These are phyloP conservation scores for Rutstroemia sp. DNA, from an alignment of 2,329 filamentous ascomycete genomes.

Conservation along the genomic window DNA sequence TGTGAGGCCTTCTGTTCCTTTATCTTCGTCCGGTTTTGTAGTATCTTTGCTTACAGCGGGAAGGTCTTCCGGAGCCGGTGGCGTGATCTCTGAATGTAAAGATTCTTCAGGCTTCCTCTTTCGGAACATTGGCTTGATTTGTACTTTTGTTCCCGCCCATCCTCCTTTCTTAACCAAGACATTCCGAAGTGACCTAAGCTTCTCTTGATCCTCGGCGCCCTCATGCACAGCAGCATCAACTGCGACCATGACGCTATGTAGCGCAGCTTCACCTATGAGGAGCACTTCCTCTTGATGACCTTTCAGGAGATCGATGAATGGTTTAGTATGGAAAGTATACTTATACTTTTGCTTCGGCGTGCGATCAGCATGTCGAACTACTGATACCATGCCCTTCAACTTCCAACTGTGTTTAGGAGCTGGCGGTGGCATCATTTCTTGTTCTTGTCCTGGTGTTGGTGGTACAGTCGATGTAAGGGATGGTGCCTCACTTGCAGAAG, in stretches of 20 bases:
- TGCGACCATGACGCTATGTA: constrained; percentile 82
- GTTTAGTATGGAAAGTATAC: constrained; percentile 95
- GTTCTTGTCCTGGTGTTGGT: constrained; percentile 13
- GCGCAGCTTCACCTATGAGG: constrained; percentile 81
- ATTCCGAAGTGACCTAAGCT: constrained; percentile 78
- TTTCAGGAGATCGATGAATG: constrained; percentile 89
- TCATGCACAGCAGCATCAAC: constrained; percentile 74
- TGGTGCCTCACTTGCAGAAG: constrained; percentile 12
- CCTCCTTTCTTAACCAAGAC: constrained; percentile 87
- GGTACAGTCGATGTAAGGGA: constrained; percentile 18
- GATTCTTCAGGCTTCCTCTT: constrained; percentile 66
- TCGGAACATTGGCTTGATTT: constrained; percentile 98
- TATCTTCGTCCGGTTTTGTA: constrained; percentile 1
- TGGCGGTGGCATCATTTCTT: constrained; percentile 39
- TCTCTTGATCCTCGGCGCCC: constrained; percentile 75
- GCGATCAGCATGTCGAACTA: constrained; percentile 91
- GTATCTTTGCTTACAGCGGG: background rate
- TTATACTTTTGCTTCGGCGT: constrained; percentile 99
- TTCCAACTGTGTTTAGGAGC: constrained; percentile 93
- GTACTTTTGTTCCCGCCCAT: constrained; percentile 94
- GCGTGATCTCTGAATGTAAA: background rate
- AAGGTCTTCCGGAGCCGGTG: background rate
- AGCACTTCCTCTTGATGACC: constrained; percentile 96
- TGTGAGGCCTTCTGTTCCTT: constrained; percentile 8
- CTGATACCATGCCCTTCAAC: constrained; percentile 92